Base-by-base conservation (phyloP, 2,329 filamentous ascomycete species). In the Diatrype stigma region DNA sequence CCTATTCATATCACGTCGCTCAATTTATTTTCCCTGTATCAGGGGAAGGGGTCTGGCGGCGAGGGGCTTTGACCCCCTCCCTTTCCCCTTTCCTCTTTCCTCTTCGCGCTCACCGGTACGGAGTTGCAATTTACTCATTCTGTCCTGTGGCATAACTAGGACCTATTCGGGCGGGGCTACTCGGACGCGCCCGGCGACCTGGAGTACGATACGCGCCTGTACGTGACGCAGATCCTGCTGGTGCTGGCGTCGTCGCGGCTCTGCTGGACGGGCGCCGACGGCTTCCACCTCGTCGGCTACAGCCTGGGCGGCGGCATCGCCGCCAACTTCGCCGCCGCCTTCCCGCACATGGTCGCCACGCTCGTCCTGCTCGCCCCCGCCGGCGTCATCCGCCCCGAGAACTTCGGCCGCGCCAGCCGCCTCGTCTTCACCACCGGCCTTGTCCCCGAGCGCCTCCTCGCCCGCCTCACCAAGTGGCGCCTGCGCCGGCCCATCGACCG, bases 281-380 rank as follows among this genome's bases (percentile, higher is more conserved):
- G 74, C 45, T 84, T 94, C 63, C 79, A 79, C 45, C 69, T 96
- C 19, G 71, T 92, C 12, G 90, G 90, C 11, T 96, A 94, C 70
- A 92, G 87, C 0, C 78, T 96, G 1, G 90, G 90, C 51, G 90
- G 90, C 45, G 89, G 87, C 48, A 85, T 96, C 50, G 84, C 85
- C 4, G 82, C 85, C 6, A 81, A 85, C 53, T 93, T 95, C 64
- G 82, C 89, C 6, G 81, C 81, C 10, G 79, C 84, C 51, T 91
- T 92, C 63, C 87, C 89, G 0, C 66, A 80, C 45, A 73, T 93
- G 50, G 77, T 96, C 14, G 77, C 79, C 12, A 81, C 79, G 10
- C 74, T 96, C 21, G 76, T 94, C 11, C 79, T 96, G 6, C 78
- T 96, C 40, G 90, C 90, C 0, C 90, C 92, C 0, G 78, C 85